Base-by-base conservation (phyloP, 164 flowering plant genomes). In the Vitis riparia region DNA sequence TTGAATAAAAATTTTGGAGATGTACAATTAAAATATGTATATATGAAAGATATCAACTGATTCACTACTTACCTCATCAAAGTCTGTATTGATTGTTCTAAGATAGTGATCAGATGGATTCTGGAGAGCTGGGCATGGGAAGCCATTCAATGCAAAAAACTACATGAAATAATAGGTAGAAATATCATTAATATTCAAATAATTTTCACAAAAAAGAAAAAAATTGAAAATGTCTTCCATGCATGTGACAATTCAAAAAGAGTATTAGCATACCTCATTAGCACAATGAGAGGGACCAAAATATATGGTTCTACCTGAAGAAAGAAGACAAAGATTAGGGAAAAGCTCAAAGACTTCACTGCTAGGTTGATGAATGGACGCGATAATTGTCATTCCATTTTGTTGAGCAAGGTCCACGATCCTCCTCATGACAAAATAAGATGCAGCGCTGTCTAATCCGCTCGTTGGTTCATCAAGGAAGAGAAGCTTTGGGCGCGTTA, bases 41-140 rank as follows among this genome's bases (percentile, higher is more conserved):
- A 23, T 23, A 23, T 23, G 27, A 23, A 23, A 23, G 27, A 23
- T 23, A 23, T 23, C 27, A 23, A 23, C 27, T 23, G 27, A 23
- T 37, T 16, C 19, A 55, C 15, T 4, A 48, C 72, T 74, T 57
- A 84, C 85, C 29, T n/a, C 63, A 32, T 84, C 85, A 65, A 84
- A 84, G 69, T 84, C 88, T 62, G 72, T 78, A 71, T 84, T 84
- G 51, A 82, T 80, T 14, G 82, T 82, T 50, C 78, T 76, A 0
- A 84, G 78, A 64, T 32, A 85, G 65, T 85, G 88, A 68, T 85
- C 88, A 7, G 84, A 77, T 27, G 84, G 88, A 61, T 76, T 85
- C 55, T 70, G 75, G 50, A 73, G 65, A 59, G 60, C 55, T 13
- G 88, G 88, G 66, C 86, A 85, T 7, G 84, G 85, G 73, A 77